Evolutionary conservation across 257 asterid genomes (phyloP).

Genomic region (Fraxinus cuspidata): DNA sequence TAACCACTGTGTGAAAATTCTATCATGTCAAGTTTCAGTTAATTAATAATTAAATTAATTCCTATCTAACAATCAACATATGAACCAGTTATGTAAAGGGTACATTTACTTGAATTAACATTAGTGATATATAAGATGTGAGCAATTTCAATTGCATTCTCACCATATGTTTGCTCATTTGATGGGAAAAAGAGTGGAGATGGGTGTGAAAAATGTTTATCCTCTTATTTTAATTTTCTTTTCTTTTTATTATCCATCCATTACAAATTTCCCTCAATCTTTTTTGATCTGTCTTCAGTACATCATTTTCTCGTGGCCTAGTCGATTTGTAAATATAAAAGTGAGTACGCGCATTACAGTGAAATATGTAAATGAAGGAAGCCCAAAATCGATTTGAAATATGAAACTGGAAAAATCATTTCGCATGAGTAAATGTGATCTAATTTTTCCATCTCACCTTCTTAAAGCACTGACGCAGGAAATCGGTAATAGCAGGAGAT

Average conservation of each 20-base stretch:
- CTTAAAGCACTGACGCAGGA: conserved; percentile 66
- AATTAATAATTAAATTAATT: background rate
- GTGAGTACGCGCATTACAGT: background rate
- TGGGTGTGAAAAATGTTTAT: background rate
- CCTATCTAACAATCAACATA: background rate
- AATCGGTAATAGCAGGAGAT: conserved; percentile 64
- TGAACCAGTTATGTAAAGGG: background rate
- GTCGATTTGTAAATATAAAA: background rate
- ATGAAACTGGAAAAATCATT: conserved; percentile 16
- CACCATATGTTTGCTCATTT: background rate
- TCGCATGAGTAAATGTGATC: conserved; percentile 7
- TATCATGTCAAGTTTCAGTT: background rate
- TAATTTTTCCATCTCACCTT: conserved; percentile 49
- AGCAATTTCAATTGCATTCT: background rate
- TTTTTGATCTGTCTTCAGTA: background rate
- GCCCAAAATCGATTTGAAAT: background rate
- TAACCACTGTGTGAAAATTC: background rate
- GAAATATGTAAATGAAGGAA: background rate
- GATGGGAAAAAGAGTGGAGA: background rate
- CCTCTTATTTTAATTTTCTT: background rate
- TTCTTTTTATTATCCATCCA: conserved; percentile 1
- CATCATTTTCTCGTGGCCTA: background rate
- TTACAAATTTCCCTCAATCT: background rate
- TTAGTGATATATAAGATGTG: background rate
- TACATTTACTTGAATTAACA: background rate